Evolutionary conservation across 768 basidiomycete species (phyloP).

Genomic region (Chlorophyllum brunneum): DNA sequence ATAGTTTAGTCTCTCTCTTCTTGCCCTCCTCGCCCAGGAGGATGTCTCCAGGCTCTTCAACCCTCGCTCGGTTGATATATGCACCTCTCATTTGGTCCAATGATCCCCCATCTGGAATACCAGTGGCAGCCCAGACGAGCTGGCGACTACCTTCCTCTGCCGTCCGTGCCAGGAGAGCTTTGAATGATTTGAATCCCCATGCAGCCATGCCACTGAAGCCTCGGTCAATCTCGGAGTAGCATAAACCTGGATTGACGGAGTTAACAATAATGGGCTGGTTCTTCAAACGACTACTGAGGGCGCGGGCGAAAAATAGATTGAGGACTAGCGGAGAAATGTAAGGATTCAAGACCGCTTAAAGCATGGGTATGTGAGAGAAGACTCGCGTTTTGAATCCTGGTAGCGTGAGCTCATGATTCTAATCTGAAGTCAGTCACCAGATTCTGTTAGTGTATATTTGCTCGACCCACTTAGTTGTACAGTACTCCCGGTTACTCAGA

Average conservation of each 20-base stretch:
- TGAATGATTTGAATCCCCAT: neutral
- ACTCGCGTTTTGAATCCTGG: conserved; percentile 29
- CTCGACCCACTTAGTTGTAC: conserved; percentile 13
- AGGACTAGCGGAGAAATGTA: conserved; percentile 26
- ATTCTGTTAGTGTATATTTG: neutral
- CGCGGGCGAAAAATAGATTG: conserved; percentile 36
- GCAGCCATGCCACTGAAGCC: neutral
- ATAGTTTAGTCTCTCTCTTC: conserved; percentile 24
- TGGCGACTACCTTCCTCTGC: conserved; percentile 35
- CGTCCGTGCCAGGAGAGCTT: conserved; percentile 28
- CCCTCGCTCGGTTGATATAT: conserved; percentile 22
- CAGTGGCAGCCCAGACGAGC: conserved; percentile 30
- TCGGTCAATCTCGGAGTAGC: conserved; percentile 30
- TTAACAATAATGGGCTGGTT: conserved; percentile 29
- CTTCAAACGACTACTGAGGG: conserved; percentile 29
- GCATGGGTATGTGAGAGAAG: no score
- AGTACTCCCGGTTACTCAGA: conserved; percentile 27
- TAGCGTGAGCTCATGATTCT: conserved; percentile 20
- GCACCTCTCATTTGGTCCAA: conserved; percentile 20
- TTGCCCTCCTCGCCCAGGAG: conserved; percentile 24
- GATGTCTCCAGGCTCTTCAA: conserved; percentile 27
- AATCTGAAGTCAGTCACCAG: neutral
- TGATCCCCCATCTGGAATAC: conserved; percentile 9
- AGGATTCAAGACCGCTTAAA: neutral
- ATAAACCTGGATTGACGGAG: conserved; percentile 41